Base-by-base conservation (phyloP, 2,329 filamentous ascomycete species). In the Fusarium sp. region DNA sequence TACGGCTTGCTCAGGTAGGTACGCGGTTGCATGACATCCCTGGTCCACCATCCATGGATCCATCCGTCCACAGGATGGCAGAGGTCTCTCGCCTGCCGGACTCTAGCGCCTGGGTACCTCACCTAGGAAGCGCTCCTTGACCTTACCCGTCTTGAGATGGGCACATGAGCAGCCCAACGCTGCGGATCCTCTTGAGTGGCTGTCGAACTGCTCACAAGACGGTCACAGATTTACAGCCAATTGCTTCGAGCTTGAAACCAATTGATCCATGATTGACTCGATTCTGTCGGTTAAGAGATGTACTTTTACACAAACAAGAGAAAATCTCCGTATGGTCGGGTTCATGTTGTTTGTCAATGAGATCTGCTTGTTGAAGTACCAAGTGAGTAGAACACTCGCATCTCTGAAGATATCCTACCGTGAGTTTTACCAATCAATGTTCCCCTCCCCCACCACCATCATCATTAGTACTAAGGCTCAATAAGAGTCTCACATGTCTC, bases 121-220 rank as follows among this genome's bases (percentile, higher is more conserved):
- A 52, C 48, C 58, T 63, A 60, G 57, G 45, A 65, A 49, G 29
- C 41, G 20, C 53, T 68, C 59, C 55, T 46, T 64, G 69, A 74
- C 75, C 78, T 49, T 67, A 70, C 74, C 75, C 78, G 80, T 81
- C 80, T 82, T 77, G 78, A 75, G 81, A 79, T 79, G 81, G 77
- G 79, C 82, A 84, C 82, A 84, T 84, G 82, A 84, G 80, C 81
- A 80, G 79, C 80, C 80, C 77, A 81, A 78, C 70, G 69, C 73
- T 81, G 79, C 77, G 79, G 80, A 76, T 80, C 74, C 66, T 73
- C 55, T 59, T 53, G 56, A 66, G 71, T 69, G 57, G 68, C 59
- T 49, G 56, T 70, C 46, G 61, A 41, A 53, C 58, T 65, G 69
- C 65, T 73, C 61, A 69, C 72, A 61, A 70, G 65, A 73, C 73